Percentiles rank a stretch among this genome's conserved stretches.
Evolutionary conservation across 192 early-diverging fungal genomes (phyloP).

Genomic region (Coemansia sp.): DNA sequence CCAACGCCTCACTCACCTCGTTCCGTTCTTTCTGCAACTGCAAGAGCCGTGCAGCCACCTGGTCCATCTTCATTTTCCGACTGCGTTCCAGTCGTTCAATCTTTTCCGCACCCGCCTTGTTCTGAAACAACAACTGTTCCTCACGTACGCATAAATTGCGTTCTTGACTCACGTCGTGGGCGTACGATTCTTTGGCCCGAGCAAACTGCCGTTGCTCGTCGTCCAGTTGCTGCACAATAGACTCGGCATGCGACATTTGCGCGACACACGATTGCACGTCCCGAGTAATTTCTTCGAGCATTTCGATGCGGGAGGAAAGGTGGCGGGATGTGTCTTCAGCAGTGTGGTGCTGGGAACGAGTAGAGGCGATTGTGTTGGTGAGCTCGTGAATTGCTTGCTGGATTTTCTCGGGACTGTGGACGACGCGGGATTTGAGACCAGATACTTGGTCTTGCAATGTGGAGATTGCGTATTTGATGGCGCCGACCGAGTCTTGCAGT

Average conservation of each 20-base stretch:
- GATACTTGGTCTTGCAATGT: conserved; percentile 52
- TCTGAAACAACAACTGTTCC: conserved; percentile 48
- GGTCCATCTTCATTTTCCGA: conserved; percentile 37
- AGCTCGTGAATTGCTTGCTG: conserved; percentile 67
- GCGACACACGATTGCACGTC: conserved; percentile 60
- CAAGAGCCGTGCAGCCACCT: conserved; percentile 14
- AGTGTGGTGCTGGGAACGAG: conserved; percentile 47
- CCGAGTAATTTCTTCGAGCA: conserved; percentile 56
- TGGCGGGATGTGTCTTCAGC: conserved; percentile 61
- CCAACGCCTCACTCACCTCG: conserved; percentile 24
- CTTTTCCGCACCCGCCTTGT: conserved; percentile 45
- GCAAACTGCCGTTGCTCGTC: conserved; percentile 45
- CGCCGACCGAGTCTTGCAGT: conserved; percentile 57
- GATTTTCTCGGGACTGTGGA: conserved; percentile 74
- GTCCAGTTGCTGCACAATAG: conserved; percentile 53
- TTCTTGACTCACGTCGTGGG: conserved; percentile 21
- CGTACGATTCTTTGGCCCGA: conserved; percentile 15
- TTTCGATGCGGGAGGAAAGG: conserved; percentile 56
- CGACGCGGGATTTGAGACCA: conserved; percentile 61
- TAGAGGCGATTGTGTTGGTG: conserved; percentile 43
- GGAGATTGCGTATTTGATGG: conserved; percentile 53
- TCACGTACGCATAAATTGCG: conserved; percentile 42
- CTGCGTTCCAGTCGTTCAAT: conserved; percentile 46
- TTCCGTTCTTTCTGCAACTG: conserved; percentile 42
- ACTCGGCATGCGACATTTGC: conserved; percentile 67